Base-by-base conservation (phyloP, 495 filamentous ascomycete genomes). In the Cercophora samala region DNA sequence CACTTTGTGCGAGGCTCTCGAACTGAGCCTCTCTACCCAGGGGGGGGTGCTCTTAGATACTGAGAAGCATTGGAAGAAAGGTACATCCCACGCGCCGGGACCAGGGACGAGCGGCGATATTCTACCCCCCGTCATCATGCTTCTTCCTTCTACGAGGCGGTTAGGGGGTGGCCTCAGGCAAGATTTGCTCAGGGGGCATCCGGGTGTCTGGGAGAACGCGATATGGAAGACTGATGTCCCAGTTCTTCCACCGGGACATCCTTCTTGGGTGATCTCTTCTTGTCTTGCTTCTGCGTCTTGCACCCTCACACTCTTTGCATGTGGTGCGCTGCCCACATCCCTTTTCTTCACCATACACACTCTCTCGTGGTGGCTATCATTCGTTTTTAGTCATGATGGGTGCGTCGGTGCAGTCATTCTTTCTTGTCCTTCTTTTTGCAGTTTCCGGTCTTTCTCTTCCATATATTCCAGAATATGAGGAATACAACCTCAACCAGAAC, bases 401-500 rank as follows among this genome's bases (percentile, higher is more conserved):
- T 29, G 59, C 46, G 17, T 60, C 62, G 42, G n/a, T 68, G 26
- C 56, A 58, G 42, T 62, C 51, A 11, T 64, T 68, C 63, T 21
- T 65, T 61, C 37, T 60, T 53, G 22, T 64, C 46, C 8, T 53
- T 68, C 62, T 68, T 64, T 62, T 68, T 58, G 62, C 66, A 18
- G 56, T n/a, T 2, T 62, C 19, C 2, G 26, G 23, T 32, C 58
- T 60, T 29, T 64, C 46, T 42, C 84, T 88, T 74, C 83, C 81
- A 22, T 88, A 87, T 67, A 79, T 86, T 46, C 79, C 84, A 52
- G 73, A 78, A 9, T 76, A 87, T 58, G 75, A 79, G 53, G 74
- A 77, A 59, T 88, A 84, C 74, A 90, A 89, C 64, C 76, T 91
- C 61, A 91, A 91, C 69, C 79, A 82, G 63, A 90, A 90, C 74